A percentile compares a stretch with the other conserved stretches of the same genome.
phyloP scores from a whole-genome alignment of 345 rosid species.

The Linum trigynum region DNA sequence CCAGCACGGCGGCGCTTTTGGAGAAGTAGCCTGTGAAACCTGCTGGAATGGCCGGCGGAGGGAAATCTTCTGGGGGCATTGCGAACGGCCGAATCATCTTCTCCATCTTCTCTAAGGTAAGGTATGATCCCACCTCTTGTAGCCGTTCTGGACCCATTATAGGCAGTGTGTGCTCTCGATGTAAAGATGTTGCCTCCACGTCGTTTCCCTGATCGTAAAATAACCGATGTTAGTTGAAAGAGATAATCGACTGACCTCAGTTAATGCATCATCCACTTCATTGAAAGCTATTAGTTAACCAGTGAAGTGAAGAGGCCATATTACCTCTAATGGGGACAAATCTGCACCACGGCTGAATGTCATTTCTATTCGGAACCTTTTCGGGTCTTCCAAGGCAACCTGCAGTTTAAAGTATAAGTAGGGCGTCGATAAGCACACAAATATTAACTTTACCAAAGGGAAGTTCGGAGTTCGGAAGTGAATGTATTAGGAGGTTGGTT shows the following conservation, averaged over 20 bases:
- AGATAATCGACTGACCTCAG: not conserved
- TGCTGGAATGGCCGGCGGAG: conserved; percentile 77
- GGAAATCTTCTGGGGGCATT: conserved; percentile 98
- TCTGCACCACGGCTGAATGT: conserved; percentile 98
- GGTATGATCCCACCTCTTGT: conserved; percentile 77
- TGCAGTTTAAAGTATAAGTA: conserved; percentile 18
- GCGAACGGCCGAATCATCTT: conserved; percentile 88
- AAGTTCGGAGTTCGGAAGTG: not conserved
- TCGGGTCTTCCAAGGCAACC: conserved; percentile 79
- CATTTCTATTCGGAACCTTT: conserved; percentile 79
- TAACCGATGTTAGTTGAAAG: too few species aligned
- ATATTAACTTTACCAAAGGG: not conserved
- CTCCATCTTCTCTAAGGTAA: conserved; percentile 87
- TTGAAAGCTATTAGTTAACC: not conserved
- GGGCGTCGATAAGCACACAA: not conserved
- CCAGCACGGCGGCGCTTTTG: conserved; percentile 84
- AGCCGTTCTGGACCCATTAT: conserved; percentile 98
- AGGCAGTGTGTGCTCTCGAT: conserved; percentile 89
- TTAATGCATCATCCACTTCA: not conserved
- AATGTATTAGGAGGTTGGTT: too few species aligned
- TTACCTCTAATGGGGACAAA: conserved; percentile 88
- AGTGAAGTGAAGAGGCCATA: not conserved
- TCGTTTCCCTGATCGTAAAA: conserved; percentile 43
- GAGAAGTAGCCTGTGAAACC: conserved; percentile 95
- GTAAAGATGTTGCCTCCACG: conserved; percentile 55